Evolutionary conservation across 2,329 filamentous ascomycete species (phyloP), one percentile per base, ranked within the genome.

Genomic region (Xylaria arbuscula): DNA sequence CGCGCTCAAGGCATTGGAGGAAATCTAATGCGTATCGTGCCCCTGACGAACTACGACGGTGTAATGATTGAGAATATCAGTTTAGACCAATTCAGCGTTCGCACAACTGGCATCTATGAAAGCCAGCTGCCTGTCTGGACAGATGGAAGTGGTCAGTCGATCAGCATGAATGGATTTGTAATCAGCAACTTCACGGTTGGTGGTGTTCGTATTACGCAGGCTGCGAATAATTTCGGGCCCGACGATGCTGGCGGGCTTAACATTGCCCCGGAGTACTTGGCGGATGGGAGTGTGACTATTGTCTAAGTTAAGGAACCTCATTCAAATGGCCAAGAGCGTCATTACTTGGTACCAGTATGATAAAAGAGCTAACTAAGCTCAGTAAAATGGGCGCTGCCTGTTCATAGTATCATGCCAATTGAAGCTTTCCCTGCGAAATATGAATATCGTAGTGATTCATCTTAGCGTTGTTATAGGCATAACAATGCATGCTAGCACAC

Each of bases 161-260:
- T 54, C 28, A 36, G n/a, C 9, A 34, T 54, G 51, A 54, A 22
- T 19, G 51, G 51, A 15, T 54, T 54, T 19, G 51, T 54, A 2
- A 54, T 54, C 32, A 34, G 32, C 3, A 36, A 36, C 15, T 54
- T 54, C 51, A 36, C 32, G 1, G 63, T 66, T 13, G 63, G 63
- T 2, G 63, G 63, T 3, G 24, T 28, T 17, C 6, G 15, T 13
- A 66, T 66, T 9, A 53, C 55, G 13, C 62, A 65, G n/a, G 55
- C 56, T 32, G 63, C 56, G 63, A 45, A 47, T 38, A 65, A 65
- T 24, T 61, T 54, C 24, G 63, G 62, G 3, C 62, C 62, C 8
- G 15, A 48, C 53, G 55, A 22, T 42, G 63, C 63, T 54, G 63
- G 63, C 15, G 63, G 63, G 17, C 48, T 65, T 1, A 65, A 60